Percentiles rank a stretch among this genome's conserved stretches.
Evolutionary conservation across 257 asterid species (phyloP).

Genomic region (Gentiana macrophylla): DNA sequence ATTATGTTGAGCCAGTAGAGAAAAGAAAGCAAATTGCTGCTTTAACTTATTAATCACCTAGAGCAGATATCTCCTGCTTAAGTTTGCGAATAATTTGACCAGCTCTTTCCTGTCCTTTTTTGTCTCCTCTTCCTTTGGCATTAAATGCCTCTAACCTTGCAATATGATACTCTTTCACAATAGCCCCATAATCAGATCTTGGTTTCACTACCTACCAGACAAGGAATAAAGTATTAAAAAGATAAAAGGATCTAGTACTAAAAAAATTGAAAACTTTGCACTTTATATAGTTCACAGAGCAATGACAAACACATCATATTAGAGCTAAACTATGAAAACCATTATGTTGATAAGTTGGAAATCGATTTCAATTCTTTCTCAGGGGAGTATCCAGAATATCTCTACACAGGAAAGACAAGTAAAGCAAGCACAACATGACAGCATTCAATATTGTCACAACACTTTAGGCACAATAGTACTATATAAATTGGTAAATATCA

Average conservation of each 20-base stretch:
- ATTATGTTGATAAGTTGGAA: too few relatives aligned
- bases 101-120: conserved; percentile 70
- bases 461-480: too few relatives aligned
- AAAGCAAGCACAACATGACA: too few relatives aligned
- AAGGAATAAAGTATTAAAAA: conserved; percentile 7
- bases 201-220: conserved; percentile 47
- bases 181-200: conserved; percentile 43
- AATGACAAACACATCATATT: neutral
- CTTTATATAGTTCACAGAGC: neutral
- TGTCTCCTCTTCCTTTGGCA: conserved; percentile 81
- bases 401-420: too few relatives aligned
- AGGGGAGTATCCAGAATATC: too few relatives aligned
- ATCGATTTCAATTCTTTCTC: too few relatives aligned
- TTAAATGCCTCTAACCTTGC: conserved; percentile 78
- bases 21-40: conserved; percentile 13
- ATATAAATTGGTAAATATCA: too few relatives aligned
- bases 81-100: conserved; percentile 62
- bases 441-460: too few relatives aligned
- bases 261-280: neutral
- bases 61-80: conserved; percentile 71
- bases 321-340: neutral
- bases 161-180: conserved; percentile 62
- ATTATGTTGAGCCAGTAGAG: conserved; percentile 11
- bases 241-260: neutral
- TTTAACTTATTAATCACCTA: conserved; percentile 41